These are phyloP conservation scores for Mucor saturninus DNA, from an alignment of 371 early-diverging fungal species.

Conservation along the genomic window DNA sequence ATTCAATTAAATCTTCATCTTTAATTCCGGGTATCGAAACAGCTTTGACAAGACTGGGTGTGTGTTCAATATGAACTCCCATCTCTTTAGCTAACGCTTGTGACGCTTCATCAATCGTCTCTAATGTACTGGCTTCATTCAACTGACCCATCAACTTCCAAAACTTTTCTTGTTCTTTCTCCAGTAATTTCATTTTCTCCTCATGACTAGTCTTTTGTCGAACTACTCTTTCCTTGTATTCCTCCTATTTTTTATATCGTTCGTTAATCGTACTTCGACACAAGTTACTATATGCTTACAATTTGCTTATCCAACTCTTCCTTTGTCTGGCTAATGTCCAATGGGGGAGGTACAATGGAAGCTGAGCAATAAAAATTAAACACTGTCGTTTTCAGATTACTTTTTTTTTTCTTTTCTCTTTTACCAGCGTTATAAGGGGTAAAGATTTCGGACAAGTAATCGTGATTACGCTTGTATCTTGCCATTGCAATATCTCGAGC, in stretches of 20 bases:
- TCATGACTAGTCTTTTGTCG: conserved; percentile 37
- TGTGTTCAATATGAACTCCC: conserved; percentile 35
- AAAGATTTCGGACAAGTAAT: conserved; percentile 77
- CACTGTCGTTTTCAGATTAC: background rate
- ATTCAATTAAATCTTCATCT: conserved; percentile 20
- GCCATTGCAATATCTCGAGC: conserved; percentile 76
- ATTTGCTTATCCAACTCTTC: conserved; percentile 41
- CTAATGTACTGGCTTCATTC: conserved; percentile 39
- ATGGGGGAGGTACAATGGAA: conserved; percentile 46
- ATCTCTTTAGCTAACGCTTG: conserved; percentile 24
- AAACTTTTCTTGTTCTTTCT: conserved; percentile 42
- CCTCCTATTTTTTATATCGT: conserved; percentile 25
- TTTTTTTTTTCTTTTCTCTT: conserved; percentile 17
- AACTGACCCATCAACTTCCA: conserved; percentile 48
- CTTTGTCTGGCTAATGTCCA: conserved; percentile 39
- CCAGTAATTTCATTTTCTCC: conserved; percentile 40
- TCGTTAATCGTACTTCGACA: background rate
- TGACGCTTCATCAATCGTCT: conserved; percentile 32
- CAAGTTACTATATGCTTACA: conserved; percentile 12
- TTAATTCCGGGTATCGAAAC: conserved; percentile 42
- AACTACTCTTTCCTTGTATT: conserved; percentile 35
- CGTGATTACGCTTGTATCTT: conserved; percentile 82
- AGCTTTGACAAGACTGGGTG: conserved; percentile 16
- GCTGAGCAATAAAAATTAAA: conserved; percentile 15
- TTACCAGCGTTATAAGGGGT: conserved; percentile 71